Percentiles rank a stretch among this genome's conserved stretches.
Evolutionary conservation across 208 protist species (phyloP).

Genomic region (Trypanosoma cruzi): DNA sequence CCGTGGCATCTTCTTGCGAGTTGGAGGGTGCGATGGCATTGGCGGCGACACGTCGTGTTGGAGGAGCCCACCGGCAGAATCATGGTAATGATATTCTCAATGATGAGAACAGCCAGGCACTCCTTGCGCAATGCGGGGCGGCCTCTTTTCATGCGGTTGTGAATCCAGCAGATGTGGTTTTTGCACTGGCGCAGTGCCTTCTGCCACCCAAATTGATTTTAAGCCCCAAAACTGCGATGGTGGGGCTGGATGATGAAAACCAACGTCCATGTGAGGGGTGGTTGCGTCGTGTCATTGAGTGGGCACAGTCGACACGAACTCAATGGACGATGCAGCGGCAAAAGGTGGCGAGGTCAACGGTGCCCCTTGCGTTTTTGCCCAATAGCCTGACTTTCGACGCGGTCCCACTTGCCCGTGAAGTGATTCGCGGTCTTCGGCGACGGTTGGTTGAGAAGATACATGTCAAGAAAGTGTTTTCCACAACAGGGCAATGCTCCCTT

Average conservation of each 20-base stretch:
- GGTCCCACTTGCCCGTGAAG: constrained; percentile 48
- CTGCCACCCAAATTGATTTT: constrained; percentile 30
- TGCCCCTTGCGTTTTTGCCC: constrained; percentile 25
- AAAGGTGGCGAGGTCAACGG: background rate
- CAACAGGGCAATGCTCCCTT: constrained; percentile 9
- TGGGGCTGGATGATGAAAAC: constrained; percentile 4
- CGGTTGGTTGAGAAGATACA: constrained; percentile 68
- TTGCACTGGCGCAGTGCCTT: constrained; percentile 53
- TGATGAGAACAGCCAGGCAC: constrained; percentile 1
- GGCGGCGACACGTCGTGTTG: constrained; percentile 56
- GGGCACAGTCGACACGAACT: constrained; percentile 27
- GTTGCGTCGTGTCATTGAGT: constrained; percentile 29
- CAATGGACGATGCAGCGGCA: constrained; percentile 28
- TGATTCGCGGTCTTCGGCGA: constrained; percentile 45
- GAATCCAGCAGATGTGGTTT: constrained; percentile 54
- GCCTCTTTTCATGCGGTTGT: constrained; percentile 60
- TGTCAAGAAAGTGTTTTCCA: background rate
- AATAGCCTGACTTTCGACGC: constrained; percentile 77
- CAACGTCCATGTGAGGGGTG: constrained; percentile 30
- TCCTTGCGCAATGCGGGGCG: constrained; percentile 40
- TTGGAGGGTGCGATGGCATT: constrained; percentile 63
- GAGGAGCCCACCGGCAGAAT: constrained; percentile 14
- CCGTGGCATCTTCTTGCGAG: constrained; percentile 59
- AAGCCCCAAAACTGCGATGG: background rate
- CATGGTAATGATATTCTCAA: constrained; percentile 6